These are phyloP conservation scores for Leucocoprinus gongylophorus DNA, from an alignment of 1,284 basidiomycete species.

Conservation along the genomic window DNA sequence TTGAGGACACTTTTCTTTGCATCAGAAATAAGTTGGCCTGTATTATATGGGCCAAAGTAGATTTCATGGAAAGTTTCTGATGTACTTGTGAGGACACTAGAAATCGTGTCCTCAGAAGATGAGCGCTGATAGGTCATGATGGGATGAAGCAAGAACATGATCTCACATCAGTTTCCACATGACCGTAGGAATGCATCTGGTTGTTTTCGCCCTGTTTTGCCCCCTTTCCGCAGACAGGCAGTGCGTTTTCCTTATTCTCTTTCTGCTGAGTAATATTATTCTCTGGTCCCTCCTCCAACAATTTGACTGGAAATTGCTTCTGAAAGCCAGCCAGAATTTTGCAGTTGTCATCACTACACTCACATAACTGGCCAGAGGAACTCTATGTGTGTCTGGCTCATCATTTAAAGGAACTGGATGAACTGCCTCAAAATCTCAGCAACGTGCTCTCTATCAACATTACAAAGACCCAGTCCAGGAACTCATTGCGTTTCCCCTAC, in stretches of 20 bases:
- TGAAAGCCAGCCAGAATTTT: conserved; percentile 81
- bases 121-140: too few species aligned
- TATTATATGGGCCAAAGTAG: not conserved
- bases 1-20: not conserved
- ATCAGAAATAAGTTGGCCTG: not conserved
- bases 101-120: too few species aligned
- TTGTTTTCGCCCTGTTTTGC: too few species aligned
- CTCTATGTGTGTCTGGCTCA: conserved; percentile 94
- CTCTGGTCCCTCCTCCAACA: conserved; percentile 84
- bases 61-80: too few species aligned
- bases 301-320: conserved; percentile 82
- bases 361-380: conserved; percentile 51
- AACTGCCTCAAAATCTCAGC: conserved; percentile 87
- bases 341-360: conserved; percentile 40
- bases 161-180: too few species aligned
- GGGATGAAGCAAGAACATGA: too few species aligned
- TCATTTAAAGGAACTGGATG: conserved; percentile 93
- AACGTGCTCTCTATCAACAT: too few species aligned
- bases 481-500: conserved; percentile 28
- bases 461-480: not conserved
- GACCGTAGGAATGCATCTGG: too few species aligned
- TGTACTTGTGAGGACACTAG: not conserved
- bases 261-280: not conserved
- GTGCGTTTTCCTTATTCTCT: conserved; percentile 34
- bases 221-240: conserved; percentile 88